Conservation (phyloP, 2,329 filamentous ascomycete genomes). For the Parasarocladium wereldwijsianum region DNA sequence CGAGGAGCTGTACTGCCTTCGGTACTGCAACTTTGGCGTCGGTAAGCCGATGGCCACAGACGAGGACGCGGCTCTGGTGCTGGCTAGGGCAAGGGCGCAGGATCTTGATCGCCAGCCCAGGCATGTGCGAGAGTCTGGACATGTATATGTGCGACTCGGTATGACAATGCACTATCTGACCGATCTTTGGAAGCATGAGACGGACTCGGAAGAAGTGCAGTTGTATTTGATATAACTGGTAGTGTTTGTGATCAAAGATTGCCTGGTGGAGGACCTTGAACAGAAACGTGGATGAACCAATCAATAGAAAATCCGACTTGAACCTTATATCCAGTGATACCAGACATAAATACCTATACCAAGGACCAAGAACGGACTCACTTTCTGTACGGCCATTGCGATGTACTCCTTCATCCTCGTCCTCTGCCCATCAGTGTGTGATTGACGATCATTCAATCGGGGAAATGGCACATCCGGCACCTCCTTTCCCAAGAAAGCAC, state of each 20-base stretch:
- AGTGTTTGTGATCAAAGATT: too few species aligned
- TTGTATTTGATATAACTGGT: slow-evolving; percentile 11
- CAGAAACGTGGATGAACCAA: too few species aligned
- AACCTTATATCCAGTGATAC: too few species aligned
- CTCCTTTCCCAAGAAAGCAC: slow-evolving; percentile 18
- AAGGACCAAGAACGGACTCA: too few species aligned
- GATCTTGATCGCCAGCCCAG: slow-evolving; percentile 6
- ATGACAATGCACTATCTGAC: slow-evolving; percentile 8
- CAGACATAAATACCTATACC: too few species aligned
- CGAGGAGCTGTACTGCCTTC: slow-evolving; percentile 6
- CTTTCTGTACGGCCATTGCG: too few species aligned
- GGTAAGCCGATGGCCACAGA: not conserved
- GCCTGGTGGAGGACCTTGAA: too few species aligned
- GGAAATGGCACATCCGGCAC: slow-evolving; percentile 17
- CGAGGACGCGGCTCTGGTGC: slow-evolving; percentile 9
- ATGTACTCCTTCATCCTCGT: too few species aligned
- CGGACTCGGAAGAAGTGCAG: slow-evolving; percentile 6
- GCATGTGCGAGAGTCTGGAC: slow-evolving; percentile 6
- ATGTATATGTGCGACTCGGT: slow-evolving; percentile 10
- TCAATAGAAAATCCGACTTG: too few species aligned
- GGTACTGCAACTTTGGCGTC: slow-evolving; percentile 7
- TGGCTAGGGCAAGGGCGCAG: slow-evolving; percentile 6
- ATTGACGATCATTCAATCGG: slow-evolving; percentile 14
- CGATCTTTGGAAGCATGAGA: slow-evolving; percentile 7
- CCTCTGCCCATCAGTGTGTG: too few species aligned